phyloP scores from a whole-genome alignment of 345 rosid species.

The Hibiscus syriacus region DNA sequence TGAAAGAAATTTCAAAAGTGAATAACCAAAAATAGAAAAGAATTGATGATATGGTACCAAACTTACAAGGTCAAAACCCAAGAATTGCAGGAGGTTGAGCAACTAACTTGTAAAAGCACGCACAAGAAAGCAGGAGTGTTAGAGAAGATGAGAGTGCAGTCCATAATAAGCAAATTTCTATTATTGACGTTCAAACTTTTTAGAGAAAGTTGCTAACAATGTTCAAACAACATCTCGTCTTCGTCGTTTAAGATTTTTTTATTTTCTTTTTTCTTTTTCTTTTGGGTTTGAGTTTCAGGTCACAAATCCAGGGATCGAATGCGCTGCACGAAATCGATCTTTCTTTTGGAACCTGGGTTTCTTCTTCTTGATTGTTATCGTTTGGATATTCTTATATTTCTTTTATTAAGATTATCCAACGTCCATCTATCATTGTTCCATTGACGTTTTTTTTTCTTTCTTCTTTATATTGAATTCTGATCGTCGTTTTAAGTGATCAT shows the following conservation, averaged over 20 bases:
- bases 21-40: not conserved
- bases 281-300: not conserved
- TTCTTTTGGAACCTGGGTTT: not conserved
- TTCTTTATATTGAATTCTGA: not conserved
- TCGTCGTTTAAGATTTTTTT: not conserved
- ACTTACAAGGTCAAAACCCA: not conserved
- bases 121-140: not conserved
- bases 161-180: too few species aligned
- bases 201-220: too few species aligned
- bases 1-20: not conserved
- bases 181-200: too few species aligned
- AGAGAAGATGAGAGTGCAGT: too few species aligned
- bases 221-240: not conserved
- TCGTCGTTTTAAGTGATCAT: conserved; percentile 17
- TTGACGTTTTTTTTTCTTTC: not conserved
- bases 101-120: conserved; percentile 2
- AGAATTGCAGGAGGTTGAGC: not conserved
- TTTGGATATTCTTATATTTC: not conserved
- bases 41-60: not conserved
- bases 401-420: not conserved
- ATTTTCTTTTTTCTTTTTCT: not conserved
- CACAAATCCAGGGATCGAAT: not conserved
- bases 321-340: conserved; percentile 3
- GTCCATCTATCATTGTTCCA: not conserved
- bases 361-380: not conserved